A percentile compares a stretch with the other conserved stretches of the same genome.
These are phyloP conservation scores for Podaxis sp. DNA, from an alignment of 768 basidiomycete species.

Conservation along the genomic window DNA sequence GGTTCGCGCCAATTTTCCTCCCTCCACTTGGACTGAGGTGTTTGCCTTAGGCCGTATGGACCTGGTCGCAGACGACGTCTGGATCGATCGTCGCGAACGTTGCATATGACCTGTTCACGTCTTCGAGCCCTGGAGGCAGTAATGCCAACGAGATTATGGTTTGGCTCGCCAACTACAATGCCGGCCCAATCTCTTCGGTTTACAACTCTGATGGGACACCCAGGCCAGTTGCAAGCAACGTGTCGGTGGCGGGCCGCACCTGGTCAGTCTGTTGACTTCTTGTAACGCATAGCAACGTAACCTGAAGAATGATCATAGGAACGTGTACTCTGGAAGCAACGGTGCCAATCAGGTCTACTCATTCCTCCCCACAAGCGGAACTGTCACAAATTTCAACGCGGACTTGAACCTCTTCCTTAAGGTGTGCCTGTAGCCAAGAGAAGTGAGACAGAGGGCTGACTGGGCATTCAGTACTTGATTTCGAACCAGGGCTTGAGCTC, in stretches of 20 bases:
- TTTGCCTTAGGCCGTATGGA: slow-evolving; percentile 50
- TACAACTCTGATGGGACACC: slow-evolving; percentile 50
- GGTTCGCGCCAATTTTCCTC: neutral
- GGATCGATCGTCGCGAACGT: slow-evolving; percentile 51
- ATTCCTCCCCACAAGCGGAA: slow-evolving; percentile 40
- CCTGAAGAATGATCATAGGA: slow-evolving; percentile 33
- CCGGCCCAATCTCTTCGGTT: slow-evolving; percentile 53
- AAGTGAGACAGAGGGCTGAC: neutral
- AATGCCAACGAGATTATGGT: slow-evolving; percentile 59
- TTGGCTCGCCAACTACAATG: slow-evolving; percentile 61
- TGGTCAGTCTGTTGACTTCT: slow-evolving; percentile 34
- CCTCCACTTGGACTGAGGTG: neutral
- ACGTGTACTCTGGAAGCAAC: slow-evolving; percentile 55
- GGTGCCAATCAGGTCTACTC: slow-evolving; percentile 52
- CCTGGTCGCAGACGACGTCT: slow-evolving; percentile 48
- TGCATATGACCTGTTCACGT: slow-evolving; percentile 67
- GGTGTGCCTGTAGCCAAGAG: slow-evolving; percentile 25
- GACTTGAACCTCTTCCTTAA: slow-evolving; percentile 55
- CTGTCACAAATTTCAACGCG: slow-evolving; percentile 48
- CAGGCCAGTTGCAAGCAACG: slow-evolving; percentile 40
- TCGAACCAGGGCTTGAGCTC: slow-evolving; percentile 41
- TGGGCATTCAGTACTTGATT: slow-evolving; percentile 46
- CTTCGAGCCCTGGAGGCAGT: slow-evolving; percentile 45
- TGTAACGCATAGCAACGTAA: neutral
- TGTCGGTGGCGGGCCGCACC: slow-evolving; percentile 47